Evolutionary conservation across 1,139 yeast species (phyloP), one percentile per base, ranked within the genome.

Genomic region (Ogataea hybrid): DNA sequence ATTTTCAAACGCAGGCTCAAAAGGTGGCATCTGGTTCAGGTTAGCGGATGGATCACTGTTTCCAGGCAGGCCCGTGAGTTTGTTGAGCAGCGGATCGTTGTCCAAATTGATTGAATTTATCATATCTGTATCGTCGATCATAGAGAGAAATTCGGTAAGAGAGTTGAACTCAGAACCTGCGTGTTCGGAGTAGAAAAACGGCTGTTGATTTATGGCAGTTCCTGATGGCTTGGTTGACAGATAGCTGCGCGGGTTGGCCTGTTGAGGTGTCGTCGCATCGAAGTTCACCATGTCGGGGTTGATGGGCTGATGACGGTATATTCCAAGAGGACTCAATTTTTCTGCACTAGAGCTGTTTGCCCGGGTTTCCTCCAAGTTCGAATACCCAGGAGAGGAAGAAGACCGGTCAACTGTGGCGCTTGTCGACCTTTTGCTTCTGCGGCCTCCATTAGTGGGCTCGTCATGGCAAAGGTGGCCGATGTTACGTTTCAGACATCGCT

Each of bases 111-210:
- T 74, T 4, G 80, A 75, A 51, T 73, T 74, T 14, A 77, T 79
- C 52, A 77, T 65, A 41, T 79, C 78, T 0, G 95, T 89, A 59
- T 88, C 96, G 57, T 89, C 96, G 39, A 90, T 79, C 88, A 90
- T 87, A 3, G 92, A 81, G 42, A 90, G 68, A 57, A 90, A 90
- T 59, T 89, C 97, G 51, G 88, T 89, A 51, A 90, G 70, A 0
- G 96, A 88, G 49, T 90, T 82, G 59, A 90, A 89, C 65, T 90
- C 97, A 34, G 94, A 83, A 3, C 95, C 96, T 0, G 95, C 96
- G 62, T 88, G 95, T 57, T 89, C 96, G 1, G 95, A 84, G 51
- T 80, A 85, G 64, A 88, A 88, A 43, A 84, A 77, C 0, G 95
- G 89, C 50, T 80, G 84, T 48, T 81, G 86, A 53, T 77, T 79